A percentile compares a stretch with the other conserved stretches of the same genome.
phyloP scores from a whole-genome alignment of 768 basidiomycete species.

The Tulasnella calospora region DNA sequence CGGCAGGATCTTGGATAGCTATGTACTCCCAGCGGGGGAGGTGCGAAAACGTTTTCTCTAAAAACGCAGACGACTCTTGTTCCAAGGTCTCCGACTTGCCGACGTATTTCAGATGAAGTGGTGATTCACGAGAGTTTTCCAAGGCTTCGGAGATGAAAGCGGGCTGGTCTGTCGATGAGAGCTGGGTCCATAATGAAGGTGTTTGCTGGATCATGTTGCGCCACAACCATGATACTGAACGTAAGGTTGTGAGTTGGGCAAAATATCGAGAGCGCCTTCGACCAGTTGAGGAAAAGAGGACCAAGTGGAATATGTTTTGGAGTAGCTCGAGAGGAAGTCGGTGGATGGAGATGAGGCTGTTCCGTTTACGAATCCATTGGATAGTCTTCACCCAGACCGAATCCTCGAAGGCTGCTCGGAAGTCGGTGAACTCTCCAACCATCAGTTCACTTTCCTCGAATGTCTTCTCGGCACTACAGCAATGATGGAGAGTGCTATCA shows the following conservation, averaged over 20 bases:
- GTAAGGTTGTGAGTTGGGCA: background rate
- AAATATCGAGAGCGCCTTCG: background rate
- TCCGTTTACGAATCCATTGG: background rate
- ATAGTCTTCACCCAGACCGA: background rate
- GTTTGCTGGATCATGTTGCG: background rate
- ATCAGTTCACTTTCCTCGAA: background rate
- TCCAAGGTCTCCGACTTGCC: background rate
- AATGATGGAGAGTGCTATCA: too few relatives aligned
- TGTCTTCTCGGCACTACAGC: background rate
- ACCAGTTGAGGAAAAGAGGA: background rate
- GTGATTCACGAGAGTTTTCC: background rate
- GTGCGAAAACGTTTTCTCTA: background rate
- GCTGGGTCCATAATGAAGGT: background rate
- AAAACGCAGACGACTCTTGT: background rate
- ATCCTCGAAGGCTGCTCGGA: background rate
- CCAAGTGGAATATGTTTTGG: background rate
- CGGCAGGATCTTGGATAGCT: background rate
- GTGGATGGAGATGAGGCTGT: background rate
- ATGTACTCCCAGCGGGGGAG: background rate
- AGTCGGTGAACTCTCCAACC: background rate
- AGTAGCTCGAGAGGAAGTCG: background rate
- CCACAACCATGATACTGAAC: background rate
- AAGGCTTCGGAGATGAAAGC: background rate
- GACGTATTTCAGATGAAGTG: background rate
- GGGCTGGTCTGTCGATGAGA: background rate